Base-by-base conservation (phyloP, 371 early-diverging fungal species). In the Coemansia sp. region DNA sequence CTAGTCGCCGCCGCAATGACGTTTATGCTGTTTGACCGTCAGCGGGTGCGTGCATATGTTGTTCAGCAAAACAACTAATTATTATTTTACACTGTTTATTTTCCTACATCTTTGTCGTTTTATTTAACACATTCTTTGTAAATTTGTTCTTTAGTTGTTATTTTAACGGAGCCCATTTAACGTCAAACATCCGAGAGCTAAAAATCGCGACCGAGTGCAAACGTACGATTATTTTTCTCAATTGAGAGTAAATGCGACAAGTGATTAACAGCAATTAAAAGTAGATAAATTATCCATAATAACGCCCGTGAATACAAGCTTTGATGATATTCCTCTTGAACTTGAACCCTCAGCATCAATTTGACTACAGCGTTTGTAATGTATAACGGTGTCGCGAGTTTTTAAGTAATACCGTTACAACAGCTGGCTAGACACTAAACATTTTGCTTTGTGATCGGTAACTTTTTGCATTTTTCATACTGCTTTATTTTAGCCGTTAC, bases 1-100 rank as follows among this genome's bases (percentile, higher is more conserved):
- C 61, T 80, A 41, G 67, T 68, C 32, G 81, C 81, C 0, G 79
- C 79, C 1, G 53, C 48, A 4, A 46, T 69, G 53, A 75, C 81
- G 2, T 24, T 67, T n/a, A 60, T 75, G 19, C 71, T 78, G 40
- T 76, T 49, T 68, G 77, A 76, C 39, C 56, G 74, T 26, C 73
- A 58, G 52, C 55, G 65, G 3, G 69, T 76, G 29, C 77, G 74
- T 9, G 68, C 51, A 2, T 73, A 65, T n/a, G 39, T 76, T 36
- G 49, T 56, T 11, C 28, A 21, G 5, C 48, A 67, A 46, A 54
- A 54, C 63, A 46, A 44, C n/a, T 56, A 54, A 55, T 61, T 13
- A 17, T 23, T 29, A 11, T 17, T 17, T 19, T 17, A 32, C 41
- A 51, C n/a, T 13, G 28, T 15, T 13, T 15, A 2, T 23, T 23